A percentile compares a stretch with the other conserved stretches of the same genome.
These are phyloP conservation scores for Laburnicola sp. DNA, from an alignment of 2,329 filamentous ascomycete genomes.

Conservation along the genomic window DNA sequence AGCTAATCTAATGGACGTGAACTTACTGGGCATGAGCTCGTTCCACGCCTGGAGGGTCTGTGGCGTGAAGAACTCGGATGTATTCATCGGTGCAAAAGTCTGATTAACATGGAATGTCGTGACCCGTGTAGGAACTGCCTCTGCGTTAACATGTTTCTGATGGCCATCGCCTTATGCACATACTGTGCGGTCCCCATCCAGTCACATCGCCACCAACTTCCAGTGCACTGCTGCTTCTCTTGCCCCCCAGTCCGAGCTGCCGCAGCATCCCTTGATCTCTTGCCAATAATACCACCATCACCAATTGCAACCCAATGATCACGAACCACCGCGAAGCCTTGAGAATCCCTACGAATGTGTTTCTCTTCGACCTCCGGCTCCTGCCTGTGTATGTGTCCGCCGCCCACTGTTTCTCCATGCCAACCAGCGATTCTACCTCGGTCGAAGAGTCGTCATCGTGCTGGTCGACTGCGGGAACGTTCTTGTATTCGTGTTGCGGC, in stretches of 20 bases:
- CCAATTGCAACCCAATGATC: slow-evolving; percentile 35
- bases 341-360: slow-evolving; percentile 17
- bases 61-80: slow-evolving; percentile 42
- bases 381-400: slow-evolving; percentile 22
- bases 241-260: slow-evolving; percentile 22
- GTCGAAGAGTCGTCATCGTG: slow-evolving; percentile 39
- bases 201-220: slow-evolving; percentile 41
- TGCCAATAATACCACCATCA: slow-evolving; percentile 36
- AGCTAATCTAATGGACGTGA: too few relatives aligned
- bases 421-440: slow-evolving; percentile 39
- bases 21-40: slow-evolving; percentile 32
- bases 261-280: slow-evolving; percentile 35
- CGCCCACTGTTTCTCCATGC: slow-evolving; percentile 33
- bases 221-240: slow-evolving; percentile 28
- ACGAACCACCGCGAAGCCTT: slow-evolving; percentile 35
- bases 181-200: slow-evolving; percentile 39
- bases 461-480: slow-evolving; percentile 27
- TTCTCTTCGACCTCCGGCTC: slow-evolving; percentile 24
- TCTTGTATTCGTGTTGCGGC: slow-evolving; percentile 36
- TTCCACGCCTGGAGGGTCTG: slow-evolving; percentile 39
- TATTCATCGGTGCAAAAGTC: slow-evolving; percentile 41
- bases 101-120: slow-evolving; percentile 41
- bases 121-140: slow-evolving; percentile 37
- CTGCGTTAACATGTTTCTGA: slow-evolving; percentile 2
- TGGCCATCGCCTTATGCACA: not conserved